A percentile compares a stretch with the other conserved stretches of the same genome.
These are phyloP conservation scores for Taxillus chinensis DNA, from an alignment of 164 flowering plant species.

Conservation along the genomic window DNA sequence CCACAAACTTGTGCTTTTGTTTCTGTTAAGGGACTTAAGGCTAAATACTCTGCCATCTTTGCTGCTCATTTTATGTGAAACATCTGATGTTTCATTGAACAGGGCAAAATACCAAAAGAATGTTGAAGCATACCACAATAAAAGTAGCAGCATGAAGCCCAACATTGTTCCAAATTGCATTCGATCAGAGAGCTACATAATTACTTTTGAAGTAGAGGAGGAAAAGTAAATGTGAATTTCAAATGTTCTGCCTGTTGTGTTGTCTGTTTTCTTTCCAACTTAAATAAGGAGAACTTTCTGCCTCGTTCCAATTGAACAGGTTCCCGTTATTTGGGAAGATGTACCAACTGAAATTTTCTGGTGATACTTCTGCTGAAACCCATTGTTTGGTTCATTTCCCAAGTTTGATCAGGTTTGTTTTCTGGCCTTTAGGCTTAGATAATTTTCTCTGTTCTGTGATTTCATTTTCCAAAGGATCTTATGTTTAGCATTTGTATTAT, in stretches of 20 bases:
- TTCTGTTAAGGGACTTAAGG: not conserved
- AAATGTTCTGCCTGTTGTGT: not conserved
- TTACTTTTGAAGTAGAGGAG: slow-evolving; percentile 95
- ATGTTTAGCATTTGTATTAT: slow-evolving; percentile 1
- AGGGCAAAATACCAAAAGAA: slow-evolving; percentile 99
- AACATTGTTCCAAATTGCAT: slow-evolving; percentile 80
- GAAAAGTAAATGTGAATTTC: slow-evolving; percentile 53
- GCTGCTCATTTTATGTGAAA: not conserved
- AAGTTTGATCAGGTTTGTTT: slow-evolving; percentile 79
- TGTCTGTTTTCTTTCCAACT: not conserved
- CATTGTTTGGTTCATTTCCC: slow-evolving; percentile 97
- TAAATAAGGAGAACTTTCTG: not conserved
- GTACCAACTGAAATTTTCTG: slow-evolving; percentile 77
- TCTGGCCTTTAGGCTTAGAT: not conserved
- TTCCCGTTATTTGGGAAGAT: slow-evolving; percentile 92
- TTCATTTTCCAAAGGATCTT: not conserved
- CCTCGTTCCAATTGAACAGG: slow-evolving; percentile 27
- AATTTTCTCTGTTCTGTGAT: not conserved
- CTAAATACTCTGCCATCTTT: not conserved
- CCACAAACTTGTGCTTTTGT: not conserved
- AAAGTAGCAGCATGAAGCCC: slow-evolving; percentile 60
- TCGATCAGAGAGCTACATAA: slow-evolving; percentile 84
- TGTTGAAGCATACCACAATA: slow-evolving; percentile 93
- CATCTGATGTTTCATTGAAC: not conserved
- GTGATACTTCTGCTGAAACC: slow-evolving; percentile 64